Evolutionary conservation across 306 rosid genomes (phyloP).

Genomic region (Vicia villosa): DNA sequence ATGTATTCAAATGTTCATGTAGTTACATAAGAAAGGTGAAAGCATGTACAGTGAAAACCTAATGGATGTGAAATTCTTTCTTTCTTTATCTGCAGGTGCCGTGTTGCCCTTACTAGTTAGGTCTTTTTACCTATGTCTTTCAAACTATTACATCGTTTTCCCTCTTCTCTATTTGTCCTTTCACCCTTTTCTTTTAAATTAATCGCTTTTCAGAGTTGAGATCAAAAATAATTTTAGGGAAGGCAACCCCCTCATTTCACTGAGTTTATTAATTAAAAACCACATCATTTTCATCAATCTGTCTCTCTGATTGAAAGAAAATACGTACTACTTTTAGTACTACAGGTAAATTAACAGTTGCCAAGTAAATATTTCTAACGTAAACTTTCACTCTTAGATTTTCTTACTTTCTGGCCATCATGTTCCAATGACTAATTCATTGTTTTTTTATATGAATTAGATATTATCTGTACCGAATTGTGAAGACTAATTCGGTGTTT

Average conservation of each 20-base stretch:
- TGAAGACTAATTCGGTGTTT: no score
- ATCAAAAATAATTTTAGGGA: constrained; percentile 36
- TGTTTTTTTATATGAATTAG: no score
- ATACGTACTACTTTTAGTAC: constrained; percentile 6
- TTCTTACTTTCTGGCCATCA: no score
- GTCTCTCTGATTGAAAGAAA: constrained; percentile 12
- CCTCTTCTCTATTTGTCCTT: no score
- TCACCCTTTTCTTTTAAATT: no score
- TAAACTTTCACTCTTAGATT: not conserved
- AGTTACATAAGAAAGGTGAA: constrained; percentile 45
- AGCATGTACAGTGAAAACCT: constrained; percentile 48
- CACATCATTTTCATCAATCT: constrained; percentile 45
- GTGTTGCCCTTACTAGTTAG: not conserved
- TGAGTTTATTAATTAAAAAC: not conserved
- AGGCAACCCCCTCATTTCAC: constrained; percentile 35
- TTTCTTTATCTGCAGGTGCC: constrained; percentile 13
- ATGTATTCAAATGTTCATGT: constrained; percentile 40
- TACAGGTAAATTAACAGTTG: constrained; percentile 40
- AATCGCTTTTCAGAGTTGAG: not conserved
- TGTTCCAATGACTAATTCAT: no score
- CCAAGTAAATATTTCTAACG: constrained; percentile 8
- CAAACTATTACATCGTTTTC: not conserved
- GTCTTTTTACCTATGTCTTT: constrained; percentile 45
- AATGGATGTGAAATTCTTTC: constrained; percentile 53
- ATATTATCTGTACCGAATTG: no score